Conservation (phyloP, 2,329 filamentous ascomycete genomes). For the Arthrobotrys iridis region DNA sequence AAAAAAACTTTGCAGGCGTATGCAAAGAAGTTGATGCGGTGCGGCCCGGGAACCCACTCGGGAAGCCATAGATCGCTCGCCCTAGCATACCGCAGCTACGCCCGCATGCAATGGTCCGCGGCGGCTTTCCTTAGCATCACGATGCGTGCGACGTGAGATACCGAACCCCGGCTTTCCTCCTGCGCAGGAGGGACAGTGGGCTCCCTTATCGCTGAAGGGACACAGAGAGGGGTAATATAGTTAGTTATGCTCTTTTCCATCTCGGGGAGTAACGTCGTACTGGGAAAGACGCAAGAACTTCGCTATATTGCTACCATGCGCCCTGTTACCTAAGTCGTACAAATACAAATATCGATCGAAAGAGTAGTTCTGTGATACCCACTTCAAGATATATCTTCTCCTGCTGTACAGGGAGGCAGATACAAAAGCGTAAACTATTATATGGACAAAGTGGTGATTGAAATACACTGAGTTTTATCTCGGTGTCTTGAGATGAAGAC, state of each 20-base stretch:
- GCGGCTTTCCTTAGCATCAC: constrained; percentile 3
- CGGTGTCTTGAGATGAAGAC: constrained; percentile 3
- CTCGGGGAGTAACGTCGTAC: constrained; percentile 11
- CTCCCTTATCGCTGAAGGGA: neutral
- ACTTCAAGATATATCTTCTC: neutral
- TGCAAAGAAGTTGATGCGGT: neutral
- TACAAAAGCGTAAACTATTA: neutral
- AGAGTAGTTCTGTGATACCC: constrained; percentile 8
- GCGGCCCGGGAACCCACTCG: neutral
- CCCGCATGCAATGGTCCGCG: constrained; percentile 34
- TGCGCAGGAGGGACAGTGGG: neutral
- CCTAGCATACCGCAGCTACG: no score
- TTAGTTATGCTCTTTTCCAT: neutral
- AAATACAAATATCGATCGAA: constrained; percentile 9
- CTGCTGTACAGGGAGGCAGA: neutral
- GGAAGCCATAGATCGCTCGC: constrained; percentile 4
- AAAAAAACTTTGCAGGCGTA: neutral
- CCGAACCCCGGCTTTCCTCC: neutral
- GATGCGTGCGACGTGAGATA: constrained; percentile 11
- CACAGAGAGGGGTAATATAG: neutral
- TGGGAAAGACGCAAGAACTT: neutral
- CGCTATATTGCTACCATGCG: constrained; percentile 17
- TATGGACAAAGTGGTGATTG: constrained; percentile 12
- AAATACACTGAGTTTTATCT: constrained; percentile 25
- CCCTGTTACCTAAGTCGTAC: constrained; percentile 21